Evolutionary conservation across 352 stramenopile genomes (phyloP), one percentile per base, ranked within the genome.

Genomic region (Phytophthora pistaciae): DNA sequence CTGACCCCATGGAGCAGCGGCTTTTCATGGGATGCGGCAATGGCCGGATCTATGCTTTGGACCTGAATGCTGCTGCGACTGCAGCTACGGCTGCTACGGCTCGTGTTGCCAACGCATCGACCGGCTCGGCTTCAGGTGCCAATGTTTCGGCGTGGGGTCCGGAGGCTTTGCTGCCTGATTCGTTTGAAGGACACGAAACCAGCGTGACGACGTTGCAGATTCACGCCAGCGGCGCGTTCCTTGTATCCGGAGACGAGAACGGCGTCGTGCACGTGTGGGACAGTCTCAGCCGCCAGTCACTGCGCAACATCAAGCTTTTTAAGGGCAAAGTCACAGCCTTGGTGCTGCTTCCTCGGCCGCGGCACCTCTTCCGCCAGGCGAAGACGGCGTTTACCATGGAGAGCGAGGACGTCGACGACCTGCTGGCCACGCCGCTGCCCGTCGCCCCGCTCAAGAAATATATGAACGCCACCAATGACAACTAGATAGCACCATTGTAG

Each of bases 371-470:
- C 64, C 81, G 85, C 60, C 83, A 86, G 56, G 76, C 77, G 23
- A 91, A 90, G 75, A 60, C 64, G 7, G 62, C 76, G 20, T 61
- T 68, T 10, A 63, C 62, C 8, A 38, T 75, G 20, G 63, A 72
- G 62, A 73, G 42, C n/a, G 58, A 80, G n/a, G 72, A 83, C 33
- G 48, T 75, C 27, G 75, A 82, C 48, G 72, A 75, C 44, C 36
- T 70, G 53, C 56, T 81, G 52, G 64, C 68, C 27, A 75, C 77
- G n/a, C 49, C 74, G 46, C 67, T 93, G 31, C 81, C 84, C n/a
- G 75, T 92, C 40, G 83, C 84, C 18, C 86, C 86, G 54, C 84
- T 93, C 44, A 91, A 91, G 56, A 93, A 93, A 74, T 93, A 92
- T 77, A 91, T 93, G 82, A 85, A 84, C 64, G 53, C 70, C 42